These are phyloP conservation scores for Clavulina sp. DNA, from an alignment of 768 basidiomycete genomes.

Conservation along the genomic window DNA sequence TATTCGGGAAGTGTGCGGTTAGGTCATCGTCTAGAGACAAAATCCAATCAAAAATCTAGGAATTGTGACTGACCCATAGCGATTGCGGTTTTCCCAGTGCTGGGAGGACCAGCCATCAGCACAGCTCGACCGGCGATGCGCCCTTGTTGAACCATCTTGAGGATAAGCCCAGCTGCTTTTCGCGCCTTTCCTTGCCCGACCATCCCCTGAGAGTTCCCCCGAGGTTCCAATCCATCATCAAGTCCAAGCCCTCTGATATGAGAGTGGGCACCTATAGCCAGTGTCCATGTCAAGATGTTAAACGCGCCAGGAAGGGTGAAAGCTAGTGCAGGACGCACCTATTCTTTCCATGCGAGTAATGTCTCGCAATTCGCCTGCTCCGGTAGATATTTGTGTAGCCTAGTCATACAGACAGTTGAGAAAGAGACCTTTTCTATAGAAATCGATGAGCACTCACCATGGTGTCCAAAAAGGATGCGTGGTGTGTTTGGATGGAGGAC, in stretches of 20 bases:
- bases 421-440: neutral
- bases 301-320: neutral
- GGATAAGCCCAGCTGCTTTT: constrained; percentile 92
- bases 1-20: constrained; percentile 16
- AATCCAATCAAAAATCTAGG: neutral
- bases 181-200: constrained; percentile 93
- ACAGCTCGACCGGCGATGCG: constrained; percentile 91
- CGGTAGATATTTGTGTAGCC: constrained; percentile 49
- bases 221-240: constrained; percentile 80
- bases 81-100: constrained; percentile 95
- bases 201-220: constrained; percentile 82
- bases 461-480: too few species aligned
- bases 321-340: constrained; percentile 26
- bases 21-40: neutral
- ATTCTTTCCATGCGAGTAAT: constrained; percentile 90
- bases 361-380: constrained; percentile 63
- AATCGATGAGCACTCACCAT: neutral
- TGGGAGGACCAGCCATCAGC: constrained; percentile 93
- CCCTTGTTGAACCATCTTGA: constrained; percentile 96
- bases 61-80: constrained; percentile 54
- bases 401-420: neutral
- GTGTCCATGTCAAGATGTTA: neutral
- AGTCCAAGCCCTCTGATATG: constrained; percentile 93
- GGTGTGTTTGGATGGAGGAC: too few species aligned
- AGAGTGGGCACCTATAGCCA: constrained; percentile 57